Conservation (phyloP, 768 basidiomycete genomes). For the Boletus rubropictus region DNA sequence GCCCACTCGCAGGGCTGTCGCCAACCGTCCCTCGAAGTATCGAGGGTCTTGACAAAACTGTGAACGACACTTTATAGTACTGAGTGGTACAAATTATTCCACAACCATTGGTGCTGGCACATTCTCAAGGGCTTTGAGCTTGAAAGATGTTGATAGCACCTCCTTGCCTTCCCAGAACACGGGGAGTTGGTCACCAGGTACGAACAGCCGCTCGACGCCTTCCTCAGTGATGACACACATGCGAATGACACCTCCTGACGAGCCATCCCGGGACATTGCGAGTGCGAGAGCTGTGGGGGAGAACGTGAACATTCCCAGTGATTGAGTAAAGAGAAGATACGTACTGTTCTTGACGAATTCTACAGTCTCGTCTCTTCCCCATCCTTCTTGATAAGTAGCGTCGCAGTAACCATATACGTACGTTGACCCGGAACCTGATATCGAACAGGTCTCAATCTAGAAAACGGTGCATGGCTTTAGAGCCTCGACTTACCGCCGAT, state of each 20-base stretch:
- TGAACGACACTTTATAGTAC: neutral
- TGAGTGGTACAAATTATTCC: constrained; percentile 28
- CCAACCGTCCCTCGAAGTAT: neutral
- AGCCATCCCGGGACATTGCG: constrained; percentile 97
- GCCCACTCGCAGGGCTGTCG: neutral
- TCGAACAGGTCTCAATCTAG: neutral
- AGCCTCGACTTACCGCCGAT: constrained; percentile 70
- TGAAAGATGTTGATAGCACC: constrained; percentile 43
- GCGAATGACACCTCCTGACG: constrained; percentile 94
- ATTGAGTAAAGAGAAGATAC: constrained; percentile 38
- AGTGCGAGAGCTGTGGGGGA: constrained; percentile 68
- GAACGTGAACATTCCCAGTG: constrained; percentile 1
- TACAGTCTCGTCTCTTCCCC: constrained; percentile 84
- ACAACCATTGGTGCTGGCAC: constrained; percentile 40
- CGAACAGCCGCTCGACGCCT: constrained; percentile 85
- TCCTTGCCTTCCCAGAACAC: constrained; percentile 86
- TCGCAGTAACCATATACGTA: constrained; percentile 99
- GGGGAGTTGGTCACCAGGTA: constrained; percentile 86
- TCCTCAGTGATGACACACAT: constrained; percentile 96
- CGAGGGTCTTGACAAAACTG: neutral
- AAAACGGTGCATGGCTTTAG: neutral
- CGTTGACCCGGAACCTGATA: constrained; percentile 84
- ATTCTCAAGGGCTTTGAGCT: constrained; percentile 15
- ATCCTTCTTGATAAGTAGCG: constrained; percentile 92
- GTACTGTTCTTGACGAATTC: constrained; percentile 94